phyloP scores from a whole-genome alignment of 345 rosid species.

The Eucalyptus pauciflora region DNA sequence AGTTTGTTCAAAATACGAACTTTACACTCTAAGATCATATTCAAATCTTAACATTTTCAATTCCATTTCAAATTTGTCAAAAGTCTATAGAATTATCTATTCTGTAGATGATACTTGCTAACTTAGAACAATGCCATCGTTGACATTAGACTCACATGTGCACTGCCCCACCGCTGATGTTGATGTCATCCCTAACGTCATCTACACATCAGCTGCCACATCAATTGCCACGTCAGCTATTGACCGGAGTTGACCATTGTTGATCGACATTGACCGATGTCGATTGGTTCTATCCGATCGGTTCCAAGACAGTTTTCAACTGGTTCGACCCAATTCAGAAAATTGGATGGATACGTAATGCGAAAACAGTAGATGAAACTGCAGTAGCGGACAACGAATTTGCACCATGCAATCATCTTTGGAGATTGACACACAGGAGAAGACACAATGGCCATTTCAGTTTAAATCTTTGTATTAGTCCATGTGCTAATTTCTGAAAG shows the following conservation, averaged over 20 bases:
- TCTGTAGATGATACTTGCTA: no score
- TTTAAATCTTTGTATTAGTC: not conserved
- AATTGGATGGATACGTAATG: no score
- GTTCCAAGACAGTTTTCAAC: no score
- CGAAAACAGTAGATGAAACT: not conserved
- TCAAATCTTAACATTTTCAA: no score
- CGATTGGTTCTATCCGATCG: no score
- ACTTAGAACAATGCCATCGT: not conserved
- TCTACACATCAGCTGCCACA: not conserved
- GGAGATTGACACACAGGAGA: not conserved
- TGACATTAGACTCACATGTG: not conserved
- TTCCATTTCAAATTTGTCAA: no score
- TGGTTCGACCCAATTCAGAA: no score
- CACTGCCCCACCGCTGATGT: not conserved
- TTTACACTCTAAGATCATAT: no score
- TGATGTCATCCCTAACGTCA: not conserved
- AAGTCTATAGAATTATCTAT: no score
- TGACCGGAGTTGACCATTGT: not conserved
- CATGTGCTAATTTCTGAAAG: no score
- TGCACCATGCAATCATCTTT: not conserved
- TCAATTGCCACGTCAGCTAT: not conserved
- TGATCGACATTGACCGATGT: no score
- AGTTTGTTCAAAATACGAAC: no score
- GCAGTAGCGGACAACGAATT: not conserved
- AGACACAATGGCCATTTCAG: not conserved